Conservation (phyloP, 1,139 yeast species). For the Barnettozyma hawaiiensis region DNA sequence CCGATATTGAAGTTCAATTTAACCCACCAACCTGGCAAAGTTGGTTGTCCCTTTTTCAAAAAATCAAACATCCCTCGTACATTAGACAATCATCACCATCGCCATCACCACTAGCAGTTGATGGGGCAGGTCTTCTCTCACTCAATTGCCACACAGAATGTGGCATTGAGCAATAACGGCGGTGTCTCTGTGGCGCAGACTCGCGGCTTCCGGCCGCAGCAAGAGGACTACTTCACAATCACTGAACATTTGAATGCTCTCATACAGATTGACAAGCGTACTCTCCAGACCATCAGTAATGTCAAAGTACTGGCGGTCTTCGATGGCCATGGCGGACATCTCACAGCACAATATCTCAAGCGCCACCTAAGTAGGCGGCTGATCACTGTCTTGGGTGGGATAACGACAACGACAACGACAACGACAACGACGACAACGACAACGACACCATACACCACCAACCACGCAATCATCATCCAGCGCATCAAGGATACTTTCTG, state of each 20-base stretch:
- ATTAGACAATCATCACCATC: background rate
- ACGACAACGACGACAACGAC: conserved; percentile 1
- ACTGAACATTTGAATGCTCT: conserved; percentile 24
- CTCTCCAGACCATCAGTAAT: conserved; percentile 22
- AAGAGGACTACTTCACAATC: conserved; percentile 70
- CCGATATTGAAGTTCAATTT: too few species aligned
- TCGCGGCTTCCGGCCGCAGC: conserved; percentile 73
- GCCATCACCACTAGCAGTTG: background rate
- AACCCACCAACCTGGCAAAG: too few species aligned
- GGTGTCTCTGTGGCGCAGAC: conserved; percentile 68
- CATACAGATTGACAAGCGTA: conserved; percentile 21
- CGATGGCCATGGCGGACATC: conserved; percentile 77
- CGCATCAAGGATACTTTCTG: conserved; percentile 47
- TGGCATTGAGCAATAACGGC: conserved; percentile 40
- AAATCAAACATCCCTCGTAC: too few species aligned
- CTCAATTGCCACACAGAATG: conserved; percentile 56
- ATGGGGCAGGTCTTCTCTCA: conserved; percentile 80
- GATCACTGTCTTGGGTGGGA: conserved; percentile 15
- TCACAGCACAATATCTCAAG: conserved; percentile 51
- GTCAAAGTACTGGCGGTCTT: conserved; percentile 66
- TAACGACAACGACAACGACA: background rate
- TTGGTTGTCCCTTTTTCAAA: too few species aligned
- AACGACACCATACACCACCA: conserved; percentile 22
- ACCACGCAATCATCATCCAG: conserved; percentile 37
- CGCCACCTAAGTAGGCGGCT: conserved; percentile 37